Base-by-base conservation (phyloP, 106 monocot species). In the Platanthera zijinensis region DNA sequence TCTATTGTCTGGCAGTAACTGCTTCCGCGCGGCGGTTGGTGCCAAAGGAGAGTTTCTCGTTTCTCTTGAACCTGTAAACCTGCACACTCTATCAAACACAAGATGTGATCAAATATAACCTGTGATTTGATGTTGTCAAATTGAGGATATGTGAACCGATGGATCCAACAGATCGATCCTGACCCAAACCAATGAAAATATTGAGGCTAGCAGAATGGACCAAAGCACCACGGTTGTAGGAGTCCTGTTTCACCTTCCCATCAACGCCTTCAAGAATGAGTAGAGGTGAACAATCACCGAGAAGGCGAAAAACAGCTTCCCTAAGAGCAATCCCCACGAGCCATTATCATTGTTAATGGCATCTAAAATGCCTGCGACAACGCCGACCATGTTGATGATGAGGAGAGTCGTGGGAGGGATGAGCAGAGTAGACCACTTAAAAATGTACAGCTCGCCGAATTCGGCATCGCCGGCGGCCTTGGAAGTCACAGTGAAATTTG, bases 401-500 rank as follows among this genome's bases (percentile, higher is more conserved):
- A 89, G 82, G 50, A 89, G 79, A 13, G 86, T 89, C 4, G 79
- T 79, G 5, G 79, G 79, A 3, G 79, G 79, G 10, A 79, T 79
- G 3, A 79, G 79, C 61, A 89, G 46, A 8, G 89, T 86, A 5
- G 89, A 86, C 89, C 89, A 89, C 64, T 89, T 89, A 73, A 89
- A 86, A 17, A 78, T 77, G 57, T 89, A 89, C 13, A 89, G 84
- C 72, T 89, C 89, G 0, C 86, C 72, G 25, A 89, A 89, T 30
- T 81, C 82, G 39, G 78, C 89, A n/a, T 89, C 89, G 11, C 86
- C 89, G 5, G 80, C 76, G 72, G 52, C 80, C 49, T 80, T 80
- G 30, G 92, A 86, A 19, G 92, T 92, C 48, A 92, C 92, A 8
- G 92, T 92, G 76, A 92, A 92, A 49, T 89, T 92, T 72, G 92